Evolutionary conservation across 2,329 filamentous ascomycete species (phyloP), one percentile per base, ranked within the genome.

Genomic region (Talaromyces funiculosus): DNA sequence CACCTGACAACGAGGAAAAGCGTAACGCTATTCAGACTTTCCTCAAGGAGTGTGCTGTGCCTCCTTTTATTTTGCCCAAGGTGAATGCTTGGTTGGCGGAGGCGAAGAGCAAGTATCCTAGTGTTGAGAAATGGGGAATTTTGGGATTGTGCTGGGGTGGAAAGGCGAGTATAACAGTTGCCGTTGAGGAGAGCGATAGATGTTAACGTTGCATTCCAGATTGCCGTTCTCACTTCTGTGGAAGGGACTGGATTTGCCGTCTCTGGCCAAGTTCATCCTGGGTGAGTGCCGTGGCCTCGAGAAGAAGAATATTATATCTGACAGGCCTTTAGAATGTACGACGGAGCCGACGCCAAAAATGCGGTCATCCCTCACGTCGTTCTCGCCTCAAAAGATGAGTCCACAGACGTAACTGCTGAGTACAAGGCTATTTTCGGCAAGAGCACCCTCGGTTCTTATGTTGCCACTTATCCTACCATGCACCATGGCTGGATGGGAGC

Each of bases 401-500:
- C 77, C 3, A 75, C 72, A 0, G 81, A 82, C 3, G 79, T 79
- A 40, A 82, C 87, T 0, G 72, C 76, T 43, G 72, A 74, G 45
- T 82, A 83, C 71, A 78, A 83, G 69, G 72, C 77, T n/a, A 76
- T 75, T 9, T 78, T 89, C 56, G 62, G 61, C 1, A 76, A 74
- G 40, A 75, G 70, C n/a, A 81, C 76, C 2, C 74, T 82, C 61
- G 84, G 85, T 68, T 80, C 86, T 64, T 67, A 78, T 60, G 81
- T 88, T 57, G 86, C 90, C 77, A 85, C 72, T n/a, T 90, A 88
- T 68, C 67, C 68, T 24, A 85, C 85, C 67, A 87, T 88, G 80
- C 81, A 86, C 69, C 87, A 90, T 73, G 87, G 87, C 47, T 90
- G 86, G 86, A 90, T 90, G 87, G 85, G 84, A 1, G 86, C 87